Evolutionary conservation across 169 alveolate genomes (phyloP), one percentile per base, ranked within the genome.

Genomic region (Cryptosporidium canis): DNA sequence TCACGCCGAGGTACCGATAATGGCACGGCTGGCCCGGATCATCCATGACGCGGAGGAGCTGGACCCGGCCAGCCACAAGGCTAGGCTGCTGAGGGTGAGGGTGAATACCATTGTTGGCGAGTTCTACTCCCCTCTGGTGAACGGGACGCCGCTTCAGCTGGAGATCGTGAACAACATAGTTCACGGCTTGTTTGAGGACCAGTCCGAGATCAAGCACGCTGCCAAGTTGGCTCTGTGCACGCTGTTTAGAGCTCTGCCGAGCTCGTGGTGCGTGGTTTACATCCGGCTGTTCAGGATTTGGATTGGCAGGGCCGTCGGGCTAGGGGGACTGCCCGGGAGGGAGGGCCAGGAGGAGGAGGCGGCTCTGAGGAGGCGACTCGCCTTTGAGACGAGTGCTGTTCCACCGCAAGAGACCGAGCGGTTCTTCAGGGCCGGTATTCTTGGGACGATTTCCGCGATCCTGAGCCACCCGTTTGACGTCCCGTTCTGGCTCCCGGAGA

Each of bases 401-500:
- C 24, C 0, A n/a, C 2, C 9, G 27, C n/a, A 58, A 24, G 21
- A 29, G 1, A 41, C 33, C 16, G 58, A 44, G 11, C n/a, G 44
- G 44, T 24, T 53, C 18, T 21, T 5, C 21, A 44, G 51, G 3
- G 70, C 87, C 14, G 87, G 87, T 5, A 35, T 77, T 8, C 37
- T 56, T 11, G 87, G 87, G 27, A 33, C 61, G 2, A 77, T 77
- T 58, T 77, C 87, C 37, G 6, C 44, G 21, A 61, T 77, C 21
- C 27, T 77, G 9, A 77, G 87, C 45, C 87, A 77, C 44, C 96
- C 95, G 1, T 92, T 77, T 91, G 90, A 83, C 64, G 90, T 92
- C 21, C 96, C 96, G 3, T 65, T 53, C 16, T 93, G 96, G 96
- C 94, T 93, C 43, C 96, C 96, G 0, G 84, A 91, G 35, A 90